Base-by-base conservation (phyloP, 305 asterid genomes). In the Fraxinus greggii region DNA sequence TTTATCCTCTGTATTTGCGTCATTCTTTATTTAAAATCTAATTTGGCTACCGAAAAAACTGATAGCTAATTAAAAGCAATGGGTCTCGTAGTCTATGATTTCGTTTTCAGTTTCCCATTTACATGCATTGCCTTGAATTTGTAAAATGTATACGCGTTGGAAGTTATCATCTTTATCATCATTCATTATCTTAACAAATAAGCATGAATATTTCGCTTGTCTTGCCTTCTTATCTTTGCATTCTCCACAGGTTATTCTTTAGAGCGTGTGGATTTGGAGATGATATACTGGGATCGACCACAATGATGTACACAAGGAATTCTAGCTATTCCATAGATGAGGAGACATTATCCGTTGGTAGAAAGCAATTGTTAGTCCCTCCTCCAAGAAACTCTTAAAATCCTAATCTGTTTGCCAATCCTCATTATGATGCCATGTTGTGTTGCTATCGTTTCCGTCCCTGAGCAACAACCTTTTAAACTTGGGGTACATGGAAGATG, bases 251-350 rank as follows among this genome's bases (percentile, higher is more conserved):
- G 90, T 81, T 31, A 3, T 92, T 95, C 80, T 91, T 92, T 19
- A 79, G 79, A 80, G 93, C 90, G 23, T 95, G 98, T 75, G 99
- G 97, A 81, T 95, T 94, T 77, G 98, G 92, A 77, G 92, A 90
- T 10, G 97, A 94, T 84, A 82, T 83, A 78, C 85, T 91, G 13
- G 92, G 84, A 85, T 91, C 98, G 82, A 94, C 93, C 3, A 93
- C 98, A 26, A 95, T 95, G 99, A 90, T 92, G 94, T 93, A 93
- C 85, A 65, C 93, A 0, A 81, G 87, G 72, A 82, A 90, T 7
- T 78, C 90, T 23, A 78, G 77, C 61, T n/a, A 32, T 78, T 78
- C 88, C 54, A 40, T 74, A 63, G 87, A 84, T 51, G 90, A 88
- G 79, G 88, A 86, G 80, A 81, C 67, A 72, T 72, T 84, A 84